Evolutionary conservation across 305 asterid genomes (phyloP), one percentile per base, ranked within the genome.

Genomic region (Fraxinus xanthoxyloides): DNA sequence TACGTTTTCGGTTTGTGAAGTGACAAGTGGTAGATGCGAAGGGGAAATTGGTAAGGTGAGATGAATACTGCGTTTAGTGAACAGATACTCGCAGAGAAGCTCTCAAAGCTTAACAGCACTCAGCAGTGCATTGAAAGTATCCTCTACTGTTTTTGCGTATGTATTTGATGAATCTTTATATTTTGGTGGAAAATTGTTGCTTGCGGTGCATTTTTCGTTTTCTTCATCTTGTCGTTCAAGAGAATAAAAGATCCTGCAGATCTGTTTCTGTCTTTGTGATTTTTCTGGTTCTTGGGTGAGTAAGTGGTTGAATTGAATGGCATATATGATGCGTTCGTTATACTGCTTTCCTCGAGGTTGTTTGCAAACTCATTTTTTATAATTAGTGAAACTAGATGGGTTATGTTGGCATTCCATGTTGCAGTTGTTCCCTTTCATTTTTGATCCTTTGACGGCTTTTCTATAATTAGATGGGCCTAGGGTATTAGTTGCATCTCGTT

Each of bases 71-170:
- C 82, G 30, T 95, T 91, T 76, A 83, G 87, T 77, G 95, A 95
- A 82, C 90, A 92, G 89, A 88, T 92, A 43, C 94, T 95, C 76
- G 91, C 92, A 34, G 99, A 95, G 43, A 95, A 95, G 98, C 97
- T 95, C 80, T 89, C 98, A 0, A 95, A 92, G 93, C 95, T 95
- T 87, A 91, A 88, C 84, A 91, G 87, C 90, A 89, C 93, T 80
- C 98, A 95, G 81, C 98, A 93, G 86, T 93, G 99, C 88, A 95
- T 95, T 67, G 98, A 92, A 78, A 93, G 99, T 93, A 95, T 90
- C 97, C 91, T 90, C 24, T 4, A 30, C 72, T 82, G 28, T 32
- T 77, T 12, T 38, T 63, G 59, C 74, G 51, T 26, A 5, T 67
- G 7, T 12, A 48, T 65, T 34, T 65, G 72, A 56, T 26, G 24